A percentile compares a stretch with the other conserved stretches of the same genome.
phyloP scores from a whole-genome alignment of 768 basidiomycete species.

The Suillus paluster region DNA sequence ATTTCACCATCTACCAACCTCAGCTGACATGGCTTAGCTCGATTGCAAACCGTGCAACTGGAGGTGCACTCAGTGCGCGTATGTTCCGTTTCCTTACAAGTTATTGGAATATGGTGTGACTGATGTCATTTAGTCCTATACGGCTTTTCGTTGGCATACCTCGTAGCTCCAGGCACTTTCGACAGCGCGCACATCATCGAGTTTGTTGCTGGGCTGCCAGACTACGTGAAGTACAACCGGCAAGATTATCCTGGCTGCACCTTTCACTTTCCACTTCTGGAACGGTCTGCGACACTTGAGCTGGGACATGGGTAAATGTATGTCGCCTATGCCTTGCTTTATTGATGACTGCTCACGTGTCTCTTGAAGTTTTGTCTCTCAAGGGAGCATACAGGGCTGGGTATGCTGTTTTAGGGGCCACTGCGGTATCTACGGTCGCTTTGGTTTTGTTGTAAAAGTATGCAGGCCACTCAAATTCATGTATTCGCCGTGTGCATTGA shows the following conservation, averaged over 20 bases:
- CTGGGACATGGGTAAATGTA: conserved; percentile 92
- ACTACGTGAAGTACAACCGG: conserved; percentile 73
- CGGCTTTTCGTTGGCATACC: conserved; percentile 84
- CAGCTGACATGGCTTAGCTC: conserved; percentile 91
- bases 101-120: conserved; percentile 3
- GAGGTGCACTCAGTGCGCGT: conserved; percentile 79
- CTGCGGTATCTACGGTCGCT: conserved; percentile 73
- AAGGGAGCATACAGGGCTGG: conserved; percentile 82
- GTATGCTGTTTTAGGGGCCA: conserved; percentile 83
- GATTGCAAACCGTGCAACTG: conserved; percentile 87
- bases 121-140: conserved; percentile 68
- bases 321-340: conserved; percentile 38
- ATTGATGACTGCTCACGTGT: neutral
- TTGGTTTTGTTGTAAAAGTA: conserved; percentile 55
- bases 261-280: conserved; percentile 89
- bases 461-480: neutral
- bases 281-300: conserved; percentile 90
- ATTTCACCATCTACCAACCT: conserved; percentile 96
- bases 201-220: conserved; percentile 70
- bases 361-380: conserved; percentile 67
- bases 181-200: conserved; percentile 80
- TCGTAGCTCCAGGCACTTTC: conserved; percentile 80
- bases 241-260: conserved; percentile 80
- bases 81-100: conserved; percentile 33
- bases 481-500: neutral